Evolutionary conservation across 345 rosid species (phyloP).

Genomic region (Eucalyptus erythrocorys): DNA sequence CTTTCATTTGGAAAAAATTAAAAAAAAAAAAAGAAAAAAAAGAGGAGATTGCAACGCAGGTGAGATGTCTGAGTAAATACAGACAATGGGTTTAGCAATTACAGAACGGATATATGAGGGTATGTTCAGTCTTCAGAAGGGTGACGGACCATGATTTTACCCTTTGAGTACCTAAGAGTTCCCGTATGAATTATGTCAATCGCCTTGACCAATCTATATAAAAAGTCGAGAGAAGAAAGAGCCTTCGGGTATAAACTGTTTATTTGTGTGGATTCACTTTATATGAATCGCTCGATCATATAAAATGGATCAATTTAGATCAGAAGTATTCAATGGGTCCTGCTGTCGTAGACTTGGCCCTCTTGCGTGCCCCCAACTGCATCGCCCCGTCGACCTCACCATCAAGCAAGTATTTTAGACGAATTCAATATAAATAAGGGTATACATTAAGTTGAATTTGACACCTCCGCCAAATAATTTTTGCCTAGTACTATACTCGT

Average conservation of each 20-base stretch:
- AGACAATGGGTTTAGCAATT: neutral
- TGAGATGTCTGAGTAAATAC: neutral
- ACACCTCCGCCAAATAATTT: neutral
- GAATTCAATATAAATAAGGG: neutral
- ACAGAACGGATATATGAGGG: too few species aligned
- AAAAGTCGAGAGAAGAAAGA: neutral
- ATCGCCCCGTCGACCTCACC: neutral
- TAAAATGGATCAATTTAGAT: neutral
- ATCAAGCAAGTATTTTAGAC: neutral
- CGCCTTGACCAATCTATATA: accelerated
- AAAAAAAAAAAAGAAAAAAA: too few species aligned
- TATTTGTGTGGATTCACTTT: neutral
- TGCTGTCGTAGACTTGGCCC: neutral
- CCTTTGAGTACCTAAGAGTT: too few species aligned
- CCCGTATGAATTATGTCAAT: neutral
- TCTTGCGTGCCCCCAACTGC: neutral
- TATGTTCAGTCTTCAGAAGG: too few species aligned
- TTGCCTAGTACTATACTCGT: neutral
- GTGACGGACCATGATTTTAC: too few species aligned
- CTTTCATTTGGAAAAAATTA: too few species aligned
- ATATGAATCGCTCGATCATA: neutral
- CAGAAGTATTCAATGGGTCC: accelerated
- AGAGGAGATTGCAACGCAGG: too few species aligned
- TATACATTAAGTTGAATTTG: neutral
- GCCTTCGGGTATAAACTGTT: accelerated